These are phyloP conservation scores for Juncus inflexus DNA, from an alignment of 176 grass and related monocot species.

Conservation along the genomic window DNA sequence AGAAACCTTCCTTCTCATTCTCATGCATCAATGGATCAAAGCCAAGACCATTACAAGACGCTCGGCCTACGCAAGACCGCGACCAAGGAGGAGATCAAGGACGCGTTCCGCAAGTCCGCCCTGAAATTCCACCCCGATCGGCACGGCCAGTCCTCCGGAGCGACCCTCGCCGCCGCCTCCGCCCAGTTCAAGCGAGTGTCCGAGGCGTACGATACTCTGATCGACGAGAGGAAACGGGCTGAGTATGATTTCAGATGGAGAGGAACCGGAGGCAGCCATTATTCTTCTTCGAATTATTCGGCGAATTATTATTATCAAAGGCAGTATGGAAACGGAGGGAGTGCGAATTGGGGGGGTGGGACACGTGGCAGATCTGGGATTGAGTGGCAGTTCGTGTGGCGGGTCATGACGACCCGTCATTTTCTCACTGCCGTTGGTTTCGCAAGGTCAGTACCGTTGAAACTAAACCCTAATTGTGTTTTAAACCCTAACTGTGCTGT, in stretches of 20 bases:
- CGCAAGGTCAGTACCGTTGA: neutral
- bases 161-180: neutral
- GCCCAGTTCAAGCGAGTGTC: constrained; percentile 10
- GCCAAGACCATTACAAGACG: constrained; percentile 23
- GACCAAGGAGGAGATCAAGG: constrained; percentile 18
- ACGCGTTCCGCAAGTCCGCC: constrained; percentile 14
- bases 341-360: neutral
- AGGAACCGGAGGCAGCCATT: neutral
- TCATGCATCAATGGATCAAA: constrained; percentile 12
- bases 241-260: constrained; percentile 21
- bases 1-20: neutral
- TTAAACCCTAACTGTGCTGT: too few species aligned
- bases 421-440: constrained; percentile 15
- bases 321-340: neutral
- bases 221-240: constrained; percentile 2
- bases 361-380: neutral
- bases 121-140: constrained; percentile 20
- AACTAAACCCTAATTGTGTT: too few species aligned
- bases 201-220: constrained; percentile 23
- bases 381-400: neutral
- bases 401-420: constrained; percentile 4
- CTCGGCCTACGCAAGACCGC: neutral
- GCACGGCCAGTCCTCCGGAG: constrained; percentile 5
- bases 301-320: constrained; percentile 9
- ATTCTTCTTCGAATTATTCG: constrained; percentile 2